Evolutionary conservation across 805 yeast genomes (phyloP), one percentile per base, ranked within the genome.

Genomic region (Saccharomycopsis fermentans): DNA sequence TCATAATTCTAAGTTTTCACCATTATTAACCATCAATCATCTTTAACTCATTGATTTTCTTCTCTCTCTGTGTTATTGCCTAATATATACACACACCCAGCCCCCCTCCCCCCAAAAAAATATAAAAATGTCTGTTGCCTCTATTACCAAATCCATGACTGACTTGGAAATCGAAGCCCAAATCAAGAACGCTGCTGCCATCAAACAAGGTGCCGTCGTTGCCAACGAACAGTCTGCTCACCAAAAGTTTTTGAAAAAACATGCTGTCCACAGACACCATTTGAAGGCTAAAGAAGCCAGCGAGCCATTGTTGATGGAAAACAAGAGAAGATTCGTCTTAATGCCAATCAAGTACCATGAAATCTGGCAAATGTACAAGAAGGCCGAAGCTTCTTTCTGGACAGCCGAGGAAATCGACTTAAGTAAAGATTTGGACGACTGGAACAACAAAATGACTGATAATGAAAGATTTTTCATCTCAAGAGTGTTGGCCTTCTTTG

Each of bases 341-440:
- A 91, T 91, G 83, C 99, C 99, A 65, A 90, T 92, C 76, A 87
- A 88, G 75, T 94, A 90, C 77, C 92, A 91, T 71, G 98, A 92
- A 76, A 88, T 92, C 72, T 92, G 98, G 98, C 96, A 92, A 74
- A 91, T 95, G 80, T 92, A 92, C 77, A 92, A 92, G 80, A 90
- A 92, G 76, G 97, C 98, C 55, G 99, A 94, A 79, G 99, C 99
- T 16, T 92, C 98, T 5, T 92, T 92, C 81, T 92, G 99, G 99
- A 94, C 98, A 47, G 97, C 98, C 54, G 99, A 92, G 78, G 99
- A 94, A 77, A 90, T 92, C 65, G 99, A 92, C 74, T 81, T 92
- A 64, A 84, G 95, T 58, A 94, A 92, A 78, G 99, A 92, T 73
- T 70, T 80, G 61, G 81, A 81, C 68, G 99, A 92, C 77, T 92